Evolutionary conservation across 1,284 basidiomycete genomes (phyloP), one percentile per base, ranked within the genome.

Genomic region (Phlebopus sp.): DNA sequence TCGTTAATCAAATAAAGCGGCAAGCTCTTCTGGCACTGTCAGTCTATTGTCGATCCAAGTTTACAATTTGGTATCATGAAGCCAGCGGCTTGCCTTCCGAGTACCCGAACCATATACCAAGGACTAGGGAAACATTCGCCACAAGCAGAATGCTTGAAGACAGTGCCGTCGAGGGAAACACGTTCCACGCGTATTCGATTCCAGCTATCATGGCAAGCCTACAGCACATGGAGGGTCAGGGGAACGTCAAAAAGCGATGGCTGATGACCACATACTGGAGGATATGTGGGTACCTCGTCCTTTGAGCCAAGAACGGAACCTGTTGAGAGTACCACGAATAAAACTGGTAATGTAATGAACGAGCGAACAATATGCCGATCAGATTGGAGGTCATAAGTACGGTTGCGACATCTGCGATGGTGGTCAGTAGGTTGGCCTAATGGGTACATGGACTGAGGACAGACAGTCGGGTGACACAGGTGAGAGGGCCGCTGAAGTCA

Each of bases 271-370:
- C 80, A 60, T 58, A 92, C 91, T 81, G 86, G 17, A 86, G 6
- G 19, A 70, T 30, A 14, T 78, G 38, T 18, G 84, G 84, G 62
- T 81, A 89, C 46, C 68, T 74, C 4, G 89, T 86, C 58, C 81
- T 79, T 81, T 84, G 94, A 5, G 82, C 71, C 21, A 99, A 70
- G 59, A 96, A 84, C 0, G 94, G 92, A n/a, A 97, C 67, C 58
- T 96, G 92, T 54, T 93, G 88, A 10, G 90, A 92, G 67, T 98
- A 98, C 97, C 96, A 99, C 4, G 90, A 86, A 67, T 97, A 97
- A 69, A 99, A 99, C 60, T 99, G 96, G 67, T 98, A 99, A 67
- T 99, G 96, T 46, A 99, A 71, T 13, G 94, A 97, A n/a, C 97
- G 82, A 13, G 97, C 91, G 65, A 90, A 97, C 4, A 90, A 58